Evolutionary conservation across 352 stramenopile genomes (phyloP).

Genomic region (Chrysophaeum taylorii): DNA sequence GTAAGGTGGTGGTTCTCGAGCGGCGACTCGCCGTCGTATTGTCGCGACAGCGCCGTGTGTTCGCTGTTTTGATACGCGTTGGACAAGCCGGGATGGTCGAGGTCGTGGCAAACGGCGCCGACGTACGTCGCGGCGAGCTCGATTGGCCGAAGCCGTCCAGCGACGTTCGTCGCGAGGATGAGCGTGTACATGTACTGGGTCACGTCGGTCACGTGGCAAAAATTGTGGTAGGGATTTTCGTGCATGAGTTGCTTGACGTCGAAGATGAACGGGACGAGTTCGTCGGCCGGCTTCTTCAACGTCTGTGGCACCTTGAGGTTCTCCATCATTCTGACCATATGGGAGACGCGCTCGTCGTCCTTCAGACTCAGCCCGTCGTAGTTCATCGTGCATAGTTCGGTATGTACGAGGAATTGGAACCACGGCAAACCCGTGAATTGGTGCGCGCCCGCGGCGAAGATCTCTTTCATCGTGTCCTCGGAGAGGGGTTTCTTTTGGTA

Average conservation of each 20-base stretch:
- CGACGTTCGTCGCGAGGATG: neutral
- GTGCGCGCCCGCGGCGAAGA: too few species aligned
- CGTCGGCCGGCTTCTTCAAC: neutral
- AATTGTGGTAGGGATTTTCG: slow-evolving; percentile 31
- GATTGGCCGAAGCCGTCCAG: neutral
- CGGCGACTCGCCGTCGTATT: neutral
- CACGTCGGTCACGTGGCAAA: slow-evolving; percentile 34
- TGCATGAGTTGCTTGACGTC: neutral
- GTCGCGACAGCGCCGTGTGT: neutral
- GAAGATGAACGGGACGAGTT: neutral
- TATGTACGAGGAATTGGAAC: neutral
- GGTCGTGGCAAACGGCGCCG: slow-evolving; percentile 71
- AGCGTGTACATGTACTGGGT: slow-evolving; percentile 18
- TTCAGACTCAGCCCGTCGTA: neutral
- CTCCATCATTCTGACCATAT: slow-evolving; percentile 4
- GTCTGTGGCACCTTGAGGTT: neutral
- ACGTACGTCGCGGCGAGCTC: slow-evolving; percentile 31
- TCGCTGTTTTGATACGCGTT: slow-evolving; percentile 66
- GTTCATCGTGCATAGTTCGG: slow-evolving; percentile 9
- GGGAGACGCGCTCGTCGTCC: neutral
- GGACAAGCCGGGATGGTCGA: slow-evolving; percentile 71
- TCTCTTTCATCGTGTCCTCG: neutral
- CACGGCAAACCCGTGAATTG: too few species aligned
- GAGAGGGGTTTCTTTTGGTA: neutral
- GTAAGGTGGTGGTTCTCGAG: slow-evolving; percentile 9